Evolutionary conservation across 331 rosid species (phyloP).

Genomic region (Stylosanthes scabra): DNA sequence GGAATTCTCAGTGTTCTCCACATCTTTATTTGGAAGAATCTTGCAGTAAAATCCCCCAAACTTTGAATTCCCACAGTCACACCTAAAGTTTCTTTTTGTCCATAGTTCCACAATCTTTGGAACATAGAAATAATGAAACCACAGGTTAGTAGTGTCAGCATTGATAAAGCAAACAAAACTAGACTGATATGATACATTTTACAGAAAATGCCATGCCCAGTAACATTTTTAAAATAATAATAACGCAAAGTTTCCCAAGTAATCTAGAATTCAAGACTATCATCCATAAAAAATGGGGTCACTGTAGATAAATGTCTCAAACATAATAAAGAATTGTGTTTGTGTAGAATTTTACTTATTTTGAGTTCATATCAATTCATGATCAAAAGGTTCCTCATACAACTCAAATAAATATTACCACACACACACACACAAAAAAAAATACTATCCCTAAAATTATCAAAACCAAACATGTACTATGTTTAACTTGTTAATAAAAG

Average conservation of each 20-base stretch:
- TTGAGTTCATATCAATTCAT: neutral
- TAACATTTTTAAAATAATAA: neutral
- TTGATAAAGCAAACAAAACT: slow-evolving; percentile 22
- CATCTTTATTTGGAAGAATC: slow-evolving; percentile 77
- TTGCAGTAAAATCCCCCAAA: slow-evolving; percentile 91
- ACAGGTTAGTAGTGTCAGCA: slow-evolving; percentile 20
- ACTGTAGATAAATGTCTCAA: neutral
- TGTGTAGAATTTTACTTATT: neutral
- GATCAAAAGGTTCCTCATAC: neutral
- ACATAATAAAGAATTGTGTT: neutral
- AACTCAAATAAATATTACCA: no score
- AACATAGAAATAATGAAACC: slow-evolving; percentile 37
- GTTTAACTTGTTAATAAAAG: neutral
- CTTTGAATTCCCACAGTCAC: slow-evolving; percentile 98
- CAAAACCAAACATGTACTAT: neutral
- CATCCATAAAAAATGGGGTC: neutral
- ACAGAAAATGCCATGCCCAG: neutral
- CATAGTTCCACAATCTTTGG: slow-evolving; percentile 91
- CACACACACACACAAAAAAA: no score
- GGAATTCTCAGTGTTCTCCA: slow-evolving; percentile 70
- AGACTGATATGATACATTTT: neutral
- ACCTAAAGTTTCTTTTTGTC: slow-evolving; percentile 95
- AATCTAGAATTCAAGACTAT: slow-evolving; percentile 17
- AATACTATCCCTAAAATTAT: neutral
- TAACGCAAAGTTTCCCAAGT: neutral